Evolutionary conservation across 768 basidiomycete genomes (phyloP).

Genomic region (Harrya chromipes): DNA sequence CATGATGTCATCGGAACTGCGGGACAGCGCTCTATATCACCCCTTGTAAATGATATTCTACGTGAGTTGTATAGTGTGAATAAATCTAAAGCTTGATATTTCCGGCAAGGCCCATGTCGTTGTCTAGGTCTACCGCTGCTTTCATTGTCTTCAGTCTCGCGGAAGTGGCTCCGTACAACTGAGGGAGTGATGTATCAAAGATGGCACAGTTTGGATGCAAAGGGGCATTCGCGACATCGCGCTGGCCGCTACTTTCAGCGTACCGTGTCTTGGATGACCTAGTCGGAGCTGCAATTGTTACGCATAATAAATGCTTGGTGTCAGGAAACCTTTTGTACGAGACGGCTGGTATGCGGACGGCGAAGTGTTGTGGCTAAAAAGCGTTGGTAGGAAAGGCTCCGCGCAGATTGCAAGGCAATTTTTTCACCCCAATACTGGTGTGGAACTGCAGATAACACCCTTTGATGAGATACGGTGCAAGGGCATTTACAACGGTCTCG

Average conservation of each 20-base stretch:
- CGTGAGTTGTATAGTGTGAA: too few relatives aligned
- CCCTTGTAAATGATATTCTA: slow-evolving; percentile 14
- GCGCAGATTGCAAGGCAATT: not conserved
- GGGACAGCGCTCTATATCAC: not conserved
- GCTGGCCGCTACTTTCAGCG: slow-evolving; percentile 42
- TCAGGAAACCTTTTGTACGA: slow-evolving; percentile 34
- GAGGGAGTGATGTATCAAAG: slow-evolving; percentile 42
- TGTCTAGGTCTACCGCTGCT: slow-evolving; percentile 44
- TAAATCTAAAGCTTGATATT: too few relatives aligned
- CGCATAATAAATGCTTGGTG: slow-evolving; percentile 42
- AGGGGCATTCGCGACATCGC: slow-evolving; percentile 31
- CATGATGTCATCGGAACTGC: not conserved
- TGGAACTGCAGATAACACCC: not conserved
- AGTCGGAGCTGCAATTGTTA: not conserved
- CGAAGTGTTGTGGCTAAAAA: slow-evolving; percentile 36
- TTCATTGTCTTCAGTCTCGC: slow-evolving; percentile 38
- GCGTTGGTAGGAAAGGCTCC: slow-evolving; percentile 41
- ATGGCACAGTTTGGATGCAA: slow-evolving; percentile 57
- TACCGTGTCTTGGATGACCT: slow-evolving; percentile 33
- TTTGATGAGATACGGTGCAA: not conserved
- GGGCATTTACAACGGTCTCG: slow-evolving; percentile 13
- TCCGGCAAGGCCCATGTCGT: slow-evolving; percentile 17
- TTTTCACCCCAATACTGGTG: not conserved
- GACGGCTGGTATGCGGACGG: slow-evolving; percentile 44
- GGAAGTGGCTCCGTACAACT: slow-evolving; percentile 45